Base-by-base conservation (phyloP, 495 filamentous ascomycete genomes). In the Thozetella sp. region DNA sequence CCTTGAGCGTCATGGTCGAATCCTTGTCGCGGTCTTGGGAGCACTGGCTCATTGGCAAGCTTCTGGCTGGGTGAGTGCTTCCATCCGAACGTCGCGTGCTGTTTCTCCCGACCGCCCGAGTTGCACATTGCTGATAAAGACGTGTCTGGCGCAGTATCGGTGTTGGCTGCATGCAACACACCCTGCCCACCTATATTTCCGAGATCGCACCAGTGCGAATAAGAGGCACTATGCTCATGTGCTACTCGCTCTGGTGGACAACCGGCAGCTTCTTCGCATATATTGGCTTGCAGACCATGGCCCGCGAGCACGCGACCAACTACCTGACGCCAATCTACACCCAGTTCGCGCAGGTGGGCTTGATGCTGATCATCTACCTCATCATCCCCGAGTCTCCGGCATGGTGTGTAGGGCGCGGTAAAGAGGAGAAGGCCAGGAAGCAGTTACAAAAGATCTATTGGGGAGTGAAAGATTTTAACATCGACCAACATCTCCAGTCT, bases 1-100 rank as follows among this genome's bases (percentile, higher is more conserved):
- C 54, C 20, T 13, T 13, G 2, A 55, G 56, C 25, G 56, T 59
- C 15, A 19, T 58, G 19, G 26, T 45, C 6, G 60, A 63, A 50
- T 20, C 20, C 27, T 25, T 46, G 20, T 54, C 56, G 22, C 22
- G 56, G 10, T 4, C 10, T 17, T 63, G 60, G 60, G 15, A 24
- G 37, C 3, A 17, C 50, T 63, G 60, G 60, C 20, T 54, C 10
- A 37, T 46, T 13, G 60, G 46, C n/a, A 63, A 63, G 40, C 26
- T 59, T 19, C 48, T 63, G 13, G 60, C 60, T 54, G 60, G 60
- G 3, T n/a, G n/a, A n/a, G n/a, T n/a, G n/a, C n/a, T n/a, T n/a
- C n/a, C n/a, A n/a, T n/a, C n/a, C n/a, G n/a, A n/a, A n/a, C n/a
- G n/a, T n/a, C n/a, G n/a, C n/a, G n/a, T n/a, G n/a, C n/a, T n/a